Conservation (phyloP, 2,329 filamentous ascomycete genomes). For the Aspergillus sp. region DNA sequence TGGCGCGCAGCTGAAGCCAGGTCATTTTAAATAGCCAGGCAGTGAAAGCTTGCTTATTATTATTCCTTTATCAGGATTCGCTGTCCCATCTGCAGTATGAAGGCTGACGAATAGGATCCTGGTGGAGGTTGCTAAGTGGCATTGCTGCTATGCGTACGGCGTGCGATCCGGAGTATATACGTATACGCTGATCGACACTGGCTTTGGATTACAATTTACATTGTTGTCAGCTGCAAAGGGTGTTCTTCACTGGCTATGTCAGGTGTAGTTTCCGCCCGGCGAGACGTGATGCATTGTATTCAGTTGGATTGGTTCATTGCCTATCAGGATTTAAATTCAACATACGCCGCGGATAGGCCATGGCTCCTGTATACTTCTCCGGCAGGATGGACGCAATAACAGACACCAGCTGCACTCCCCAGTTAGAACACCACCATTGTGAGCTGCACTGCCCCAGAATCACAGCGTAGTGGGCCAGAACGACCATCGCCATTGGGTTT, state of each 20-base stretch:
- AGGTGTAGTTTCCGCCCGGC: too few species aligned
- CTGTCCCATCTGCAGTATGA: not conserved
- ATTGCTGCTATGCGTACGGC: not conserved
- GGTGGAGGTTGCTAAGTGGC: too few species aligned
- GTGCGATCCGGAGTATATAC: not conserved
- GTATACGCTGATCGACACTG: not conserved
- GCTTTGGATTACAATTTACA: not conserved
- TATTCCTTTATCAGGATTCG: not conserved
- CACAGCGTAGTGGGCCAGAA: not conserved
- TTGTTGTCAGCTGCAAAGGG: not conserved
- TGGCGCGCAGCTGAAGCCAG: not conserved
- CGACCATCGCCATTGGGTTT: not conserved
- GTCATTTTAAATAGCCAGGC: not conserved
- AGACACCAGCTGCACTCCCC: not conserved
- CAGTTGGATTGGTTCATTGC: too few species aligned
- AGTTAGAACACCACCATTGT: not conserved
- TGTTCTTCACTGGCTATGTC: not conserved
- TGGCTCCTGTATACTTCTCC: not conserved
- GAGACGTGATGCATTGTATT: too few species aligned
- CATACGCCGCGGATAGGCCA: not conserved
- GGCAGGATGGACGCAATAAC: not conserved
- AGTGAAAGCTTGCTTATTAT: not conserved
- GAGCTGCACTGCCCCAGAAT: not conserved
- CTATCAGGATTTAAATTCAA: not conserved
- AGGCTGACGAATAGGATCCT: too few species aligned